Evolutionary conservation across 805 yeast genomes (phyloP).

Genomic region (Kregervanrija fluxuum): DNA sequence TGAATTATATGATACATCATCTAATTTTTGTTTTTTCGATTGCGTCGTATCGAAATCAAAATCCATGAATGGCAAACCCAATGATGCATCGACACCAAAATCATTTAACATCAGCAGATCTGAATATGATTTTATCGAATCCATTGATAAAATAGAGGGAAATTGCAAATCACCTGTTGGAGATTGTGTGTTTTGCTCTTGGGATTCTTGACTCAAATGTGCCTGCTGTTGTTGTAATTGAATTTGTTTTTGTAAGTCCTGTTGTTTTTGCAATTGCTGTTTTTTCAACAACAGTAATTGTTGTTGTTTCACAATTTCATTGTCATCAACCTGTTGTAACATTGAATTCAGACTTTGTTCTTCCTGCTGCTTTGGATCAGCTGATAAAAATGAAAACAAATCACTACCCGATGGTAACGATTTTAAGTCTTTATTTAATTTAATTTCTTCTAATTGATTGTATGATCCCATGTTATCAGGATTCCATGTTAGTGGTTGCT

Average conservation of each 20-base stretch:
- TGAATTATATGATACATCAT: not conserved
- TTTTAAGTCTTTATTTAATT: constrained; percentile 10
- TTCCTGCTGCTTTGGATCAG: constrained; percentile 11
- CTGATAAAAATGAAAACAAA: constrained; percentile 8
- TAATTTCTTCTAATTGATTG: constrained; percentile 13
- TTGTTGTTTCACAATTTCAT: not conserved
- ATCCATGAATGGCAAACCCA: constrained; percentile 64
- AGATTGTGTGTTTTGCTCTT: constrained; percentile 1
- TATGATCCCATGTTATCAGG: constrained; percentile 18
- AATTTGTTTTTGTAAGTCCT: constrained; percentile 13
- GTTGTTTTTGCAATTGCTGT: constrained; percentile 17
- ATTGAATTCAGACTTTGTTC: constrained; percentile 12
- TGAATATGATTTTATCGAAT: constrained; percentile 18
- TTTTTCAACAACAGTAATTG: constrained; percentile 1
- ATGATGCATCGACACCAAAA: constrained; percentile 76
- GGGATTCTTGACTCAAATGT: not conserved
- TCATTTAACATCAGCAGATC: constrained; percentile 35
- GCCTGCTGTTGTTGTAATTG: constrained; percentile 12
- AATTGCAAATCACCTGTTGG: constrained; percentile 9
- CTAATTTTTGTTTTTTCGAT: constrained; percentile 7
- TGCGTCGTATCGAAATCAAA: constrained; percentile 27
- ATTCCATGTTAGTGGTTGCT: constrained; percentile 11
- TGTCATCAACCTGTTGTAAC: constrained; percentile 5
- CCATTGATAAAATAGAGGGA: not conserved
- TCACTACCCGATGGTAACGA: constrained; percentile 6